Base-by-base conservation (phyloP, 495 filamentous ascomycete species). In the Rhizodiscina lignyota region DNA sequence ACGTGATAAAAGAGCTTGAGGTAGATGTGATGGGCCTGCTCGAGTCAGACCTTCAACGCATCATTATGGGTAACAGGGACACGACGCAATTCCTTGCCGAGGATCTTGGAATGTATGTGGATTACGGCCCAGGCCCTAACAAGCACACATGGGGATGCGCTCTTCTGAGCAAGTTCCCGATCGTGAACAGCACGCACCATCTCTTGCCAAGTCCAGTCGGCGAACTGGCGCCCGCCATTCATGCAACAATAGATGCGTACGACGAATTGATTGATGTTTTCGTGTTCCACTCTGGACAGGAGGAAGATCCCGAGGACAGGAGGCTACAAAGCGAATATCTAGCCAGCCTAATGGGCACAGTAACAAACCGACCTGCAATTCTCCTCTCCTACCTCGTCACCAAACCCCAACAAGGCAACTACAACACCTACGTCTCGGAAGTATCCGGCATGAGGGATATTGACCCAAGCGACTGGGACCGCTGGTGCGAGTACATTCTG, bases 1-100 rank as follows among this genome's bases (percentile, higher is more conserved):
- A 92, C 60, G 60, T 94, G 6, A 80, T 99, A 49, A 79, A 83
- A 47, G 89, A 94, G 50, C 61, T 93, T 13, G 91, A 99, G 55
- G 60, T 99, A 26, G 91, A 99, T 49, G 81, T 99, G 29, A 70
- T 99, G 38, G 91, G 91, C 27, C 70, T 99, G 29, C 66, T 99
- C 22, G 91, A 99, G 52, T 79, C 77, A 0, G 91, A 99, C 54
- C 69, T 85, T 33, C 91, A 99, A 58, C 79, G 89, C 42, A 89
- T 99, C 58, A 96, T 99, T 63, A 99, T 99, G 91, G 91, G 91
- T 36, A 99, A 94, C 59, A 81, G 87, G 47, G 91, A 99, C 55
- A 78, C 82, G 32, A 94, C 91, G 11, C 89, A 96, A 55, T 86
- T 82, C 56, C 68, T 99, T 22, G 86, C 91, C 18, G 89, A 94